phyloP scores from a whole-genome alignment of 345 rosid genomes.

The Lumnitzera littorea region DNA sequence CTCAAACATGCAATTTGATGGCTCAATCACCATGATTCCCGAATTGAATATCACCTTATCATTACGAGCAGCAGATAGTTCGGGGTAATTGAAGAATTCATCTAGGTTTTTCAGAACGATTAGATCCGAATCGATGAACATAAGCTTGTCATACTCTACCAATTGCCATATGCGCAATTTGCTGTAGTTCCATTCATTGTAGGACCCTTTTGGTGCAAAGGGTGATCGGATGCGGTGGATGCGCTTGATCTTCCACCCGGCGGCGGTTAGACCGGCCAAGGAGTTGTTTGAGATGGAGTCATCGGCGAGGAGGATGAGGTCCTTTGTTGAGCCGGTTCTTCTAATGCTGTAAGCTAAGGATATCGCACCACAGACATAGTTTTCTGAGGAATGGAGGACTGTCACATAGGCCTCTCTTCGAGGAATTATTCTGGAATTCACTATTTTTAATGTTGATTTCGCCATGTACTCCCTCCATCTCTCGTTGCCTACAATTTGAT shows the following conservation, averaged over 20 bases:
- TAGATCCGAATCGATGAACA: constrained; percentile 73
- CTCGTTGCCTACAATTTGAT: constrained; percentile 19
- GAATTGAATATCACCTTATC: constrained; percentile 50
- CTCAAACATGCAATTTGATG: constrained; percentile 60
- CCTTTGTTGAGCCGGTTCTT: constrained; percentile 36
- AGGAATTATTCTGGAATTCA: background rate
- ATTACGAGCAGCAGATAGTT: constrained; percentile 55
- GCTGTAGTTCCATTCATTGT: constrained; percentile 94
- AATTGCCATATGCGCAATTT: constrained; percentile 77
- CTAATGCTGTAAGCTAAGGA: constrained; percentile 75
- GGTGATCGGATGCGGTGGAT: constrained; percentile 62
- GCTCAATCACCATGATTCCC: constrained; percentile 84
- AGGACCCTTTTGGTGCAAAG: constrained; percentile 35
- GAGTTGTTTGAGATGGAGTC: constrained; percentile 34
- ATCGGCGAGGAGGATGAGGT: constrained; percentile 69
- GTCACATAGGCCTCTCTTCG: constrained; percentile 62
- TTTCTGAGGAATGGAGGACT: constrained; percentile 78
- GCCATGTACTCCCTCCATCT: constrained; percentile 10
- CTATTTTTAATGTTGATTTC: background rate
- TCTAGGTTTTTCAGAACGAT: constrained; percentile 49
- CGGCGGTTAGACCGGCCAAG: constrained; percentile 32
- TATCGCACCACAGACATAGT: constrained; percentile 87
- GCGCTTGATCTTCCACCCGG: constrained; percentile 55
- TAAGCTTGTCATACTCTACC: constrained; percentile 42
- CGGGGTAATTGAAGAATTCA: constrained; percentile 45